Conservation (phyloP, 2,329 filamentous ascomycete species). For the Arthrobotrys sinensis region DNA sequence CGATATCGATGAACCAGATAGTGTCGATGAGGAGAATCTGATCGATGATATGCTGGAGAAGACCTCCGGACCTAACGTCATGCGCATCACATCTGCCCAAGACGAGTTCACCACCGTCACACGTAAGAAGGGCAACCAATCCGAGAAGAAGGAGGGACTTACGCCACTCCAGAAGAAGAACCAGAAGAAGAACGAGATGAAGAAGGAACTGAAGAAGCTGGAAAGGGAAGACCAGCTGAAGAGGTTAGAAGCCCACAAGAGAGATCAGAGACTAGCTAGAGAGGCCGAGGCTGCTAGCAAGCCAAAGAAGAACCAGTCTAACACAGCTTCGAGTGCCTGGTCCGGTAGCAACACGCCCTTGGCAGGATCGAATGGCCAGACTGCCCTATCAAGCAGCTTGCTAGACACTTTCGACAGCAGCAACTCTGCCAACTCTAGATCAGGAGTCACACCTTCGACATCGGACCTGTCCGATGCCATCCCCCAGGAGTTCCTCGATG, state of each 20-base stretch:
- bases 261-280: slow-evolving; percentile 53
- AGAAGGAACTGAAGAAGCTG: slow-evolving; percentile 57
- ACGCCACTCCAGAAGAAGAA: slow-evolving; percentile 60
- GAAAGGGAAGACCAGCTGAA: slow-evolving; percentile 58
- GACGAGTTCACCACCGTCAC: slow-evolving; percentile 59
- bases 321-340: slow-evolving; percentile 41
- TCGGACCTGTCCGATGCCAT: slow-evolving; percentile 56
- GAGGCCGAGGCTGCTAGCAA: slow-evolving; percentile 51
- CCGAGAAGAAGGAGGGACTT: slow-evolving; percentile 47
- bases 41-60: slow-evolving; percentile 59
- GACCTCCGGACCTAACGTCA: slow-evolving; percentile 47
- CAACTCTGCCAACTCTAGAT: slow-evolving; percentile 48
- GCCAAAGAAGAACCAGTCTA: slow-evolving; percentile 42
- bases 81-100: slow-evolving; percentile 49
- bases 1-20: slow-evolving; percentile 56
- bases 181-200: slow-evolving; percentile 57
- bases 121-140: slow-evolving; percentile 51
- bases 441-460: slow-evolving; percentile 48
- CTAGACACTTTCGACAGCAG: slow-evolving; percentile 58
- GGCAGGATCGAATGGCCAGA: slow-evolving; percentile 27
- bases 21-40: slow-evolving; percentile 45
- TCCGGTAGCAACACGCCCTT: slow-evolving; percentile 57
- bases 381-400: slow-evolving; percentile 15
- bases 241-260: slow-evolving; percentile 53
- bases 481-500: slow-evolving; percentile 43